Conservation (phyloP, 2,329 filamentous ascomycete species). For the Diaporthe capsici region DNA sequence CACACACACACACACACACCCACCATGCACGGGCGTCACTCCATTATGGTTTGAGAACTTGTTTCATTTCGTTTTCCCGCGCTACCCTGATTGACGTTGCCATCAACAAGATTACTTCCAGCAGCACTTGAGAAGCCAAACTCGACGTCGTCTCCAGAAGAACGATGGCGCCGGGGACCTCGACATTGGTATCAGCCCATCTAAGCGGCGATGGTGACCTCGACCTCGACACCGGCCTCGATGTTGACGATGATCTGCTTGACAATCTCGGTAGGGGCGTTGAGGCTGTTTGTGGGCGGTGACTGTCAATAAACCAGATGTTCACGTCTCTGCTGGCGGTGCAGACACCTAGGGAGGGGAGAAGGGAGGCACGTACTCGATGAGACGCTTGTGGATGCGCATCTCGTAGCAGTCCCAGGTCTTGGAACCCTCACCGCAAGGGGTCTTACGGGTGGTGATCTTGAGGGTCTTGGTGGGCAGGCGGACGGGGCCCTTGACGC, state of each 20-base stretch:
- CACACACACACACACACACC: neutral
- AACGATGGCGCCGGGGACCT: neutral
- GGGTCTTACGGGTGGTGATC: constrained; percentile 98
- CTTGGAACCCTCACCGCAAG: constrained; percentile 99
- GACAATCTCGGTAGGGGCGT: constrained; percentile 97
- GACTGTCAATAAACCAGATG: no score
- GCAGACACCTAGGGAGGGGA: no score
- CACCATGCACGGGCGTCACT: neutral
- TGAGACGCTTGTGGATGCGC: constrained; percentile 99
- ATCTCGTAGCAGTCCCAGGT: constrained; percentile 99
- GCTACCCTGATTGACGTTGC: constrained; percentile 37
- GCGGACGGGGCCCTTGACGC: constrained; percentile 98
- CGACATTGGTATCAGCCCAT: constrained; percentile 21
- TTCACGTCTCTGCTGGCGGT: no score
- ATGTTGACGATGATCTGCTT: constrained; percentile 98
- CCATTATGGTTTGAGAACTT: neutral
- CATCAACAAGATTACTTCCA: constrained; percentile 15
- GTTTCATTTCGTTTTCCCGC: constrained; percentile 7
- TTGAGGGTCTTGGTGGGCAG: constrained; percentile 97
- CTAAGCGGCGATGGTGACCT: constrained; percentile 92
- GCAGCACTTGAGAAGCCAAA: constrained; percentile 16
- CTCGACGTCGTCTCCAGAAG: neutral
- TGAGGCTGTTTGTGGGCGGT: constrained; percentile 68
- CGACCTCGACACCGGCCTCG: constrained; percentile 92
- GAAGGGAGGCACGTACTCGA: constrained; percentile 59